These are phyloP conservation scores for Colletotrichum plurivorum DNA, from an alignment of 2,329 filamentous ascomycete species.

Conservation along the genomic window DNA sequence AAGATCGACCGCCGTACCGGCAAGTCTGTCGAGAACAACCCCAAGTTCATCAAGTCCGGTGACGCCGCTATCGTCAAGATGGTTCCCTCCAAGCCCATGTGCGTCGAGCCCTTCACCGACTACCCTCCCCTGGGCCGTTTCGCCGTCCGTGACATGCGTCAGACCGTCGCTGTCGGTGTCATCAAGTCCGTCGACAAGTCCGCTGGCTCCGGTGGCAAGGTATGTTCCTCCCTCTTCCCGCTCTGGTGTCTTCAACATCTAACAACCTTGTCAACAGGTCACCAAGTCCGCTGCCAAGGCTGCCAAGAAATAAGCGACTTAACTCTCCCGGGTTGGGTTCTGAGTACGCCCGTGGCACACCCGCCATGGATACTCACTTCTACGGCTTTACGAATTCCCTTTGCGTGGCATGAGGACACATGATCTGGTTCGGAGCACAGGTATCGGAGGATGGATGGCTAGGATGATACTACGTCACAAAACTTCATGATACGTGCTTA, in stretches of 20 bases:
- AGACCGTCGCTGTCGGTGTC: conserved; percentile 93
- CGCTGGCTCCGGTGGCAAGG: conserved; percentile 70
- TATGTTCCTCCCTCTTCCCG: conserved; percentile 51
- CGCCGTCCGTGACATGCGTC: conserved; percentile 98
- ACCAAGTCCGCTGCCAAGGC: conserved; percentile 82
- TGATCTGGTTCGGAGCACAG: conserved; percentile 58
- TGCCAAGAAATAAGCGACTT: conserved; percentile 76
- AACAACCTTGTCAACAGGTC: conserved; percentile 50
- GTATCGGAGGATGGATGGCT: conserved; percentile 56
- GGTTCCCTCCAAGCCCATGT: conserved; percentile 99
- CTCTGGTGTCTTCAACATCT: neutral
- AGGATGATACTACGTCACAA: conserved; percentile 54
- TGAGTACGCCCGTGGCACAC: conserved; percentile 29
- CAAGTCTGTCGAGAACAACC: conserved; percentile 90
- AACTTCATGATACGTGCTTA: conserved; percentile 61
- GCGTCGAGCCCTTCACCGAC: conserved; percentile 99
- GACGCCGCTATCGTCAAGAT: conserved; percentile 99
- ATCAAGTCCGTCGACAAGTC: conserved; percentile 89
- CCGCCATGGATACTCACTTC: conserved; percentile 52
- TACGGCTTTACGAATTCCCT: conserved; percentile 60
- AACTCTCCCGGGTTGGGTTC: conserved; percentile 39
- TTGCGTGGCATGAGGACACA: conserved; percentile 61
- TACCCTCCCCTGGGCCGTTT: conserved; percentile 99
- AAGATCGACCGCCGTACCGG: conserved; percentile 99
- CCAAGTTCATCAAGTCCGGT: conserved; percentile 99